These are phyloP conservation scores for Zalaria obscura DNA, from an alignment of 2,329 filamentous ascomycete species.

Conservation along the genomic window DNA sequence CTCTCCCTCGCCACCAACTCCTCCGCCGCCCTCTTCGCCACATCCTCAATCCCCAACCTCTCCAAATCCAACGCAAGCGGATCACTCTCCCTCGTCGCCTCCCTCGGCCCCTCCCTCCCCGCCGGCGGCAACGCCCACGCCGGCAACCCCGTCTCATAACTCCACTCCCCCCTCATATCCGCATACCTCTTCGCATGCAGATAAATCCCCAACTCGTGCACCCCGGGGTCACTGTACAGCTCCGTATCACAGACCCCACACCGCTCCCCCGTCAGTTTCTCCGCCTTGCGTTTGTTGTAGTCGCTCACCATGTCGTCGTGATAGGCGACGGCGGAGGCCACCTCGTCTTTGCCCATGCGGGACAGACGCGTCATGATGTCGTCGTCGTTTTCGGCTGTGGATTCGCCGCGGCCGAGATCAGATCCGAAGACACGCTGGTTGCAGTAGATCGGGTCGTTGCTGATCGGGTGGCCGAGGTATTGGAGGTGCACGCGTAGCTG, in stretches of 20 bases:
- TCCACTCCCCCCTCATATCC: constrained; percentile 70
- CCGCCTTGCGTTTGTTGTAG: constrained; percentile 81
- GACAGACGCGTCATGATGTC: constrained; percentile 77
- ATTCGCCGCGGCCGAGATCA: constrained; percentile 56
- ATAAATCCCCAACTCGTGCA: constrained; percentile 84
- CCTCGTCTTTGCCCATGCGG: constrained; percentile 87
- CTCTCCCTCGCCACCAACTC: too few relatives aligned
- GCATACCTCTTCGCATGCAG: constrained; percentile 86
- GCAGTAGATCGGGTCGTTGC: constrained; percentile 95
- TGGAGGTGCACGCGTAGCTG: constrained; percentile 92
- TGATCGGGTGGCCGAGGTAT: constrained; percentile 85
- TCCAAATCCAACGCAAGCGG: constrained; percentile 28
- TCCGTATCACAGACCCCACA: constrained; percentile 76
- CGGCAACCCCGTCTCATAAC: constrained; percentile 73
- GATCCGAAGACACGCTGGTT: constrained; percentile 86
- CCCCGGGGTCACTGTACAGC: constrained; percentile 82
- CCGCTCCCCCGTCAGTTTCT: constrained; percentile 76
- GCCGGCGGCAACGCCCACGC: constrained; percentile 73
- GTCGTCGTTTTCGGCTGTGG: constrained; percentile 60
- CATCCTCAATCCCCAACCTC: constrained; percentile 18
- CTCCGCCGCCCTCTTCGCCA: neutral
- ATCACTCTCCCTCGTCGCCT: constrained; percentile 40
- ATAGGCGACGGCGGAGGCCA: constrained; percentile 81
- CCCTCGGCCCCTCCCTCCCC: constrained; percentile 56
- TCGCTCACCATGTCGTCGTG: constrained; percentile 85